Evolutionary conservation across 2,329 filamentous ascomycete species (phyloP).

Genomic region (Coniochaeta sp.): DNA sequence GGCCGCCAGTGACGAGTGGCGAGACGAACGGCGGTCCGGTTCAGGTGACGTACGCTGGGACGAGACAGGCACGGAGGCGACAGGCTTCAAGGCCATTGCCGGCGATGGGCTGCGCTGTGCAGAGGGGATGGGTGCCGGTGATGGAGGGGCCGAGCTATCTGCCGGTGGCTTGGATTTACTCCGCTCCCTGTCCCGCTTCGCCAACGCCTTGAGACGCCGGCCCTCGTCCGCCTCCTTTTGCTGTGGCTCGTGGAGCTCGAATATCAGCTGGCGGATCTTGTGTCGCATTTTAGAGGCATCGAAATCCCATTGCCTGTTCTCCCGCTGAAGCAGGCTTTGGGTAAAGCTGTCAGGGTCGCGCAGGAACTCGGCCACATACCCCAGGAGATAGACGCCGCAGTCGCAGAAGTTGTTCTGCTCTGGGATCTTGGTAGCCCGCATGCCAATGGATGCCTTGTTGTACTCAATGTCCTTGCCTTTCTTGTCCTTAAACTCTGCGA

Average conservation of each 20-base stretch:
- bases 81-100: too few species aligned
- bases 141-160: neutral
- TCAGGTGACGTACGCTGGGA: neutral
- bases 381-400: conserved; percentile 81
- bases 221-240: conserved; percentile 32
- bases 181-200: conserved; percentile 9
- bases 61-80: neutral
- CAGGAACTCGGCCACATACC: conserved; percentile 78
- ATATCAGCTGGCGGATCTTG: conserved; percentile 59
- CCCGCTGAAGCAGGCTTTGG: conserved; percentile 54
- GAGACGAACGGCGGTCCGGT: too few species aligned
- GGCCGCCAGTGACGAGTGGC: neutral
- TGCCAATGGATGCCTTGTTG: conserved; percentile 30
- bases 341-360: conserved; percentile 66
- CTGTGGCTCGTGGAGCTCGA: conserved; percentile 55
- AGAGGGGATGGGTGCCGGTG: neutral
- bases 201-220: conserved; percentile 23
- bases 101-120: neutral
- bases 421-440: conserved; percentile 71
- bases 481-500: conserved; percentile 63
- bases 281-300: conserved; percentile 53
- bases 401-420: conserved; percentile 79
- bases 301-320: conserved; percentile 45
- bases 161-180: neutral
- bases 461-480: conserved; percentile 33